Percentiles rank a stretch among this genome's conserved stretches.
These are phyloP conservation scores for Hanseniaspora clermontiae DNA, from an alignment of 805 yeast species.

Conservation along the genomic window DNA sequence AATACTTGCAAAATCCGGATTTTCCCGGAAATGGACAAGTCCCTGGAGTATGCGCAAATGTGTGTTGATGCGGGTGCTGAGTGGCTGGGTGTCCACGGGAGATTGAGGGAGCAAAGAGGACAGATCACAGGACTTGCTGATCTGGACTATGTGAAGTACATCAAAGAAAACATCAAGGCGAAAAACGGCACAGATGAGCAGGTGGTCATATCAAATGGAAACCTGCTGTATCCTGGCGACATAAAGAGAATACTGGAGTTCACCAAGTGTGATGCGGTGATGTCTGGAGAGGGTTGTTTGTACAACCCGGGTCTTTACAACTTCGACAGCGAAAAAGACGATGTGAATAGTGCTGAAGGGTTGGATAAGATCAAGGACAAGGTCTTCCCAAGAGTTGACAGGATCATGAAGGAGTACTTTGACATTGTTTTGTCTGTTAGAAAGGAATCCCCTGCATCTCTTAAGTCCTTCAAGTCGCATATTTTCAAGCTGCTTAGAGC, in stretches of 20 bases:
- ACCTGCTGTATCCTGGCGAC: constrained; percentile 81
- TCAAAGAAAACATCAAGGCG: constrained; percentile 62
- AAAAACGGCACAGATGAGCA: constrained; percentile 35
- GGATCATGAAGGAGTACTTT: constrained; percentile 70
- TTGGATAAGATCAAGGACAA: constrained; percentile 39
- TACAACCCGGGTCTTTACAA: constrained; percentile 84
- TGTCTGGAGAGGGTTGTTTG: constrained; percentile 94
- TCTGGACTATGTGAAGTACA: constrained; percentile 65
- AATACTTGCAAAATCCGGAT: constrained; percentile 84
- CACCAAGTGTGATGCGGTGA: constrained; percentile 74
- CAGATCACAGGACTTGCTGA: constrained; percentile 92
- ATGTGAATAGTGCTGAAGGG: constrained; percentile 15
- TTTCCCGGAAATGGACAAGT: constrained; percentile 70
- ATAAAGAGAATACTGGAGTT: constrained; percentile 51
- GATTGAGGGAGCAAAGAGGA: constrained; percentile 96
- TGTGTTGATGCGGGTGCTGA: constrained; percentile 90
- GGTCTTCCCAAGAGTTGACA: constrained; percentile 77
- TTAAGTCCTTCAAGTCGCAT: constrained; percentile 79
- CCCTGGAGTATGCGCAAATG: constrained; percentile 76
- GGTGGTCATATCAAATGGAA: constrained; percentile 90
- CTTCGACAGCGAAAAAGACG: constrained; percentile 15
- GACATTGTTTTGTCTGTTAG: constrained; percentile 50
- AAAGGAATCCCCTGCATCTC: constrained; percentile 47
- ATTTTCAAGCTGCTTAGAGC: constrained; percentile 75
- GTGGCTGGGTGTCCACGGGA: constrained; percentile 85